These are phyloP conservation scores for Microdochium trichocladiopsis DNA, from an alignment of 2,329 filamentous ascomycete species.

Conservation along the genomic window DNA sequence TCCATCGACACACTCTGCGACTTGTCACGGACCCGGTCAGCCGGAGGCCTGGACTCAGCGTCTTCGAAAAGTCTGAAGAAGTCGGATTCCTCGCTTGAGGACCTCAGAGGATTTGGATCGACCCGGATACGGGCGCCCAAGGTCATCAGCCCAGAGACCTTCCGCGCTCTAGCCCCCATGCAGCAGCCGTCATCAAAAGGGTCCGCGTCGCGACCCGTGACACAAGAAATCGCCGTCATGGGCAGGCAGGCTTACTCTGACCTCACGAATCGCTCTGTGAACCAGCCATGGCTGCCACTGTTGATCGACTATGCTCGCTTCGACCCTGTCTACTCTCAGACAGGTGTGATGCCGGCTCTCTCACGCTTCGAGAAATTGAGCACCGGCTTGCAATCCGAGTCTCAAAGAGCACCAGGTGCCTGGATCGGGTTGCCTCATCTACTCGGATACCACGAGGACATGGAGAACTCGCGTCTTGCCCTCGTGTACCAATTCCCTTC, in stretches of 20 bases:
- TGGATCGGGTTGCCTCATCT: conserved; percentile 57
- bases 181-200: conserved; percentile 30
- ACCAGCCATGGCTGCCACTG: conserved; percentile 45
- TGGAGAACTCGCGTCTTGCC: conserved; percentile 61
- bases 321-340: conserved; percentile 53
- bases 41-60: conserved; percentile 26
- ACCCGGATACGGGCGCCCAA: conserved; percentile 55
- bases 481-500: conserved; percentile 69
- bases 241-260: conserved; percentile 45
- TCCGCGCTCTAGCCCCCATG: conserved; percentile 40
- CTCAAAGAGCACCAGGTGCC: conserved; percentile 42
- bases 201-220: conserved; percentile 18
- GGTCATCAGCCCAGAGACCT: conserved; percentile 46
- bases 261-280: conserved; percentile 31
- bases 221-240: conserved; percentile 43
- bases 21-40: conserved; percentile 58
- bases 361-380: conserved; percentile 58
- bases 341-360: conserved; percentile 58
- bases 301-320: conserved; percentile 66
- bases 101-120: conserved; percentile 47
- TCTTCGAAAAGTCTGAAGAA: conserved; percentile 25
- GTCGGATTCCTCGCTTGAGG: conserved; percentile 30
- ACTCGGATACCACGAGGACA: conserved; percentile 69
- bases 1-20: conserved; percentile 78
- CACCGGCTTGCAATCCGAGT: conserved; percentile 46